Base-by-base conservation (phyloP, 148 eudicot genomes). In the Salicornia ramosissima region DNA sequence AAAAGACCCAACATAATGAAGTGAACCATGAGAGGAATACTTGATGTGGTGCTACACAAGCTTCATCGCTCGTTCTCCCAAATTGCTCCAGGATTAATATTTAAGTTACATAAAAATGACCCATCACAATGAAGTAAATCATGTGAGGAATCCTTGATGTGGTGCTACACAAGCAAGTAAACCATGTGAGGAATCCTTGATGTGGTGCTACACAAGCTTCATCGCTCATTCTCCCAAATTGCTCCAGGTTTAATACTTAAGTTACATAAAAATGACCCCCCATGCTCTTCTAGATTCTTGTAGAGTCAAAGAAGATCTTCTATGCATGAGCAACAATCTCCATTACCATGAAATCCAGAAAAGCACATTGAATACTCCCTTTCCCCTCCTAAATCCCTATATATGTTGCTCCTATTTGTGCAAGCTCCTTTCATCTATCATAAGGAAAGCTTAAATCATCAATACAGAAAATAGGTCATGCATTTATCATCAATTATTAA, bases 401-500 rank as follows among this genome's bases (percentile, higher is more conserved):
- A 55, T 54, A 53, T 46, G 50, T 43, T 55, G 71, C 71, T 73
- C 64, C 64, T 55, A 73, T 56, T 53, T 53, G 55, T 65, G 65
- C 76, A 65, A 73, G 65, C 65, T 65, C 64, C 64, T 73, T 64
- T 65, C 65, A 73, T 65, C 70, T 73, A 73, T 42, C 76, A 65
- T 54, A 50, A 64, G 40, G 62, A 73, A 73, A 73, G 24, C 49
- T 34, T 21, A 55, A 53, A 49, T 73, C 45, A 73, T 73, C 70
- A 73, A 65, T 56, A 65, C 14, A 60, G 43, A 73, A 25, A 70
- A 61, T 33, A 9, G 26, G 39, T 61, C 16, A 62, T 22, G 67
- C 50, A 50, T n/a, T 62, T 10, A 71, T 21, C 47, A 70, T 46
- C 21, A 68, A 21, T 33, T 34, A 36, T 6, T 33, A 22, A 16